Percentiles rank a stretch among this genome's conserved stretches.
phyloP scores from a whole-genome alignment of 2,329 filamentous ascomycete genomes.

The Zelopaecilomyces penicillatus region DNA sequence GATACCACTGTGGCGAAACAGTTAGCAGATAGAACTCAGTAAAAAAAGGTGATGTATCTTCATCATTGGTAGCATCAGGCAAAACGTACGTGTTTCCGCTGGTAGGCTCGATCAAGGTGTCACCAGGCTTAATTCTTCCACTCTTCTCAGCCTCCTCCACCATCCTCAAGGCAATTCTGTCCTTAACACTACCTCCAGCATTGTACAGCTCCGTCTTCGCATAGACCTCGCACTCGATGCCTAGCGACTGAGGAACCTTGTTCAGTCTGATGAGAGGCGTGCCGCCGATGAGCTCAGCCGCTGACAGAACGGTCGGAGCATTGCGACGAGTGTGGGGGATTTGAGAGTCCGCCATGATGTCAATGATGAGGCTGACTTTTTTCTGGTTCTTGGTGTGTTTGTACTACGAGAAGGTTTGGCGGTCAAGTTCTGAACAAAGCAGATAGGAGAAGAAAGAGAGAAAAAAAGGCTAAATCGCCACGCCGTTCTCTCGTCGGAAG shows the following conservation, averaged over 20 bases:
- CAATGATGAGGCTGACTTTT: background rate
- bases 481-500: too few relatives aligned
- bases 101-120: slow-evolving; percentile 95
- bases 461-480: too few relatives aligned
- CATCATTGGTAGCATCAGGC: slow-evolving; percentile 9
- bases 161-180: slow-evolving; percentile 94
- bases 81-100: slow-evolving; percentile 74
- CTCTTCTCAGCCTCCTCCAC: slow-evolving; percentile 88
- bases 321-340: slow-evolving; percentile 24
- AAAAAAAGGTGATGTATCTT: background rate
- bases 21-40: slow-evolving; percentile 16
- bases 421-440: too few relatives aligned
- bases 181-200: slow-evolving; percentile 87
- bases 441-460: too few relatives aligned
- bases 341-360: slow-evolving; percentile 13
- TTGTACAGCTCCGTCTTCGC: slow-evolving; percentile 92
- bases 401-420: background rate
- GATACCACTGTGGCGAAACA: slow-evolving; percentile 54
- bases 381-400: background rate
- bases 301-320: slow-evolving; percentile 44
- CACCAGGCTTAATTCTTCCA: slow-evolving; percentile 91
- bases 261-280: slow-evolving; percentile 93
- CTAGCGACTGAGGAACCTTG: slow-evolving; percentile 82
- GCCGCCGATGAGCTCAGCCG: slow-evolving; percentile 86
- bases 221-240: slow-evolving; percentile 82